Evolutionary conservation across 2,329 filamentous ascomycete species (phyloP), one percentile per base, ranked within the genome.

Genomic region (Phoma sp.): DNA sequence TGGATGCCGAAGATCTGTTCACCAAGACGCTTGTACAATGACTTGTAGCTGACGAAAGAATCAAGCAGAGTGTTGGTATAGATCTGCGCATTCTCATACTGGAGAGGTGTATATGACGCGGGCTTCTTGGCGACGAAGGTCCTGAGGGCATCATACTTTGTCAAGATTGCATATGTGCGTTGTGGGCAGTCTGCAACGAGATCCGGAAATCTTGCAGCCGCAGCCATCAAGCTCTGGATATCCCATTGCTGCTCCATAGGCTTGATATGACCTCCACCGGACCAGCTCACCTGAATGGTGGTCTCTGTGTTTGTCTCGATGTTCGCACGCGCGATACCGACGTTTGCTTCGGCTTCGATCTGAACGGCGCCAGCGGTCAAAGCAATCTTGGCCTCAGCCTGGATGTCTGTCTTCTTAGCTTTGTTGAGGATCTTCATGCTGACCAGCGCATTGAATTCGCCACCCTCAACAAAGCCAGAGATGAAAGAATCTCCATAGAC

Each of bases 401-500:
- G 22, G 23, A 50, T 50, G 9, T 38, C 33, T 11, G 32, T 47
- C 42, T 33, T 52, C 32, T 59, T 59, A 7, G 47, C 30, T 23
- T 43, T 59, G 41, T 58, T 43, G 30, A 56, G 32, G 14, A 30
- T 30, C 29, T 30, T 30, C 29, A 30, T 30, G 29, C 29, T 44
- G 14, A 57, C 45, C 18, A 59, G 39, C 8, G 36, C 56, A 11
- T 42, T 53, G 46, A 61, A 61, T 14, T 59, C 52, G 22, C 58
- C 58, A 30, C 58, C 56, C 37, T 61, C 58, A 11, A 59, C 36
- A 35, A 56, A 61, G 8, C 49, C 42, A 13, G 52, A 52, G 18
- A 61, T 59, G 56, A 41, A 61, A 14, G 47, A 52, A 39, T 61
- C 56, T 3, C 58, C 58, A 43, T 44, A 61, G 7, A 53, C 35